A percentile compares a stretch with the other conserved stretches of the same genome.
Conservation (phyloP, 129 eudicot species). For the Dittrichia graveolens region DNA sequence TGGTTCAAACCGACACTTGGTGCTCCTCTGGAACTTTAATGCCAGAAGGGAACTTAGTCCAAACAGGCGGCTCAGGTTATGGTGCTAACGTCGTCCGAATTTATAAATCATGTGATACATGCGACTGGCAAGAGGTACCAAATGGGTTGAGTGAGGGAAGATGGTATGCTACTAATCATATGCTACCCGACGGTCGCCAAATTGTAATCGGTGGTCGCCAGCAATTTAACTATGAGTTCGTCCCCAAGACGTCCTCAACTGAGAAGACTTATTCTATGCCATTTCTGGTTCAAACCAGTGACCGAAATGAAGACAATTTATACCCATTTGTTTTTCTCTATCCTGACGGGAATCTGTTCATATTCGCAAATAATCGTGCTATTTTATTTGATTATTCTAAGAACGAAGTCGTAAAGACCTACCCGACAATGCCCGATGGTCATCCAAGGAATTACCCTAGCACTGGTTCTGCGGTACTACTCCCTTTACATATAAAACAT, state of each 20-base stretch:
- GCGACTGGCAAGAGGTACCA: constrained; percentile 29
- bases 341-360: constrained; percentile 20
- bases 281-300: constrained; percentile 19
- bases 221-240: constrained; percentile 16
- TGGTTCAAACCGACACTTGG: constrained; percentile 26
- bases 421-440: constrained; percentile 25
- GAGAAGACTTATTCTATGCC: constrained; percentile 10
- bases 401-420: constrained; percentile 18
- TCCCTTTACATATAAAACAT: constrained; percentile 13
- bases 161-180: constrained; percentile 38
- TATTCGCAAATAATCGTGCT: constrained; percentile 33
- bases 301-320: constrained; percentile 22
- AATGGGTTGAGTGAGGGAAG: constrained; percentile 23
- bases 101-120: constrained; percentile 22
- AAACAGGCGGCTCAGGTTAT: constrained; percentile 25
- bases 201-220: constrained; percentile 30
- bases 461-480: constrained; percentile 31
- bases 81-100: constrained; percentile 19
- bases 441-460: constrained; percentile 35
- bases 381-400: constrained; percentile 26
- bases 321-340: constrained; percentile 31
- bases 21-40: constrained; percentile 32
- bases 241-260: constrained; percentile 4
- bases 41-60: constrained; percentile 23
- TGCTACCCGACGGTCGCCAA: constrained; percentile 22